A percentile compares a stretch with the other conserved stretches of the same genome.
These are phyloP conservation scores for Podosphaera fusca DNA, from an alignment of 2,329 filamentous ascomycete genomes.

Conservation along the genomic window DNA sequence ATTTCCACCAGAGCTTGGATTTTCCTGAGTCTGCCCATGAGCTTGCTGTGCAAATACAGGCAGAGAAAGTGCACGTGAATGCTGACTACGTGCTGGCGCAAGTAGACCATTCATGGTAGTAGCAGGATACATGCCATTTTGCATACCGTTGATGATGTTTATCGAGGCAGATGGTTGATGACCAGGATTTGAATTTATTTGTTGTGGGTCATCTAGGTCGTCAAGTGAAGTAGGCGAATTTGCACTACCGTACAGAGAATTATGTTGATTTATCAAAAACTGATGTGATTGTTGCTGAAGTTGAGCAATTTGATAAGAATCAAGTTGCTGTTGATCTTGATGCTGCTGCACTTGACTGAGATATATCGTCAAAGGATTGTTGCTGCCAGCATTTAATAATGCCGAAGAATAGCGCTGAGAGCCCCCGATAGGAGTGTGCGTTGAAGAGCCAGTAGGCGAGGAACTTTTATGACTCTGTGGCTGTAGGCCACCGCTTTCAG, in stretches of 20 bases:
- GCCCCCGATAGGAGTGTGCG: slow-evolving; percentile 25
- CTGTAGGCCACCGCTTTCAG: slow-evolving; percentile 16
- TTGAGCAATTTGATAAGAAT: slow-evolving; percentile 19
- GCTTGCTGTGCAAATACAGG: slow-evolving; percentile 45
- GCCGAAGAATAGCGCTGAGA: slow-evolving; percentile 25
- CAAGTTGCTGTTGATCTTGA: slow-evolving; percentile 37
- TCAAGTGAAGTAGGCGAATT: slow-evolving; percentile 31
- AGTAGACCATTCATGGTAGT: slow-evolving; percentile 57
- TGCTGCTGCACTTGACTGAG: slow-evolving; percentile 61
- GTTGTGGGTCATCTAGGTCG: slow-evolving; percentile 33
- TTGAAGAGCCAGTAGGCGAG: slow-evolving; percentile 18
- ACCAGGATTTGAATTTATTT: slow-evolving; percentile 25
- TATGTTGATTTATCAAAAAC: slow-evolving; percentile 51
- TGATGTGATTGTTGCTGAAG: slow-evolving; percentile 45
- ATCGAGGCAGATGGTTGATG: slow-evolving; percentile 45
- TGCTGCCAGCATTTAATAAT: slow-evolving; percentile 55
- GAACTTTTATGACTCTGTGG: slow-evolving; percentile 14
- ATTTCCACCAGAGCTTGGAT: slow-evolving; percentile 7
- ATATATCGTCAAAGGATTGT: slow-evolving; percentile 85
- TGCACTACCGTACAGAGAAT: slow-evolving; percentile 53
- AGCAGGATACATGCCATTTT: slow-evolving; percentile 28
- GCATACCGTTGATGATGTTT: slow-evolving; percentile 32
- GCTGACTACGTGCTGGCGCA: slow-evolving; percentile 38
- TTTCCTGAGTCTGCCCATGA: slow-evolving; percentile 32
- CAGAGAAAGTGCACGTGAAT: slow-evolving; percentile 58